phyloP scores from a whole-genome alignment of 2,329 filamentous ascomycete genomes.

The Aspergillus ibericus region DNA sequence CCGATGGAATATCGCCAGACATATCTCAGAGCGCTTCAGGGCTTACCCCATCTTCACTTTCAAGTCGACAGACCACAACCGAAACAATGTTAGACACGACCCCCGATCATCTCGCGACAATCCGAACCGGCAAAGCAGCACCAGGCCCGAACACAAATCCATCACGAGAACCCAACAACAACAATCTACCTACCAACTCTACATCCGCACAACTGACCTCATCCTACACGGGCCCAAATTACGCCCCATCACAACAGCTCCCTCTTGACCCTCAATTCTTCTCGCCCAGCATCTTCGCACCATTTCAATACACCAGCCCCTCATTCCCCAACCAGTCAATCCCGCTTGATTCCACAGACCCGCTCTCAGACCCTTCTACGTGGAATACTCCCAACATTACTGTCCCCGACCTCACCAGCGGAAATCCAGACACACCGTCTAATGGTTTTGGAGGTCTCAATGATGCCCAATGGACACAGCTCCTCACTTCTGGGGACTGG shows the following conservation, averaged over 20 bases:
- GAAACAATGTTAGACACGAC: background rate
- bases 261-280: background rate
- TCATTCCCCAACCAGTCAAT: constrained; percentile 17
- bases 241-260: background rate
- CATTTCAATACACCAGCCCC: constrained; percentile 7
- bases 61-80: background rate
- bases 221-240: constrained; percentile 5
- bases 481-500: constrained; percentile 23
- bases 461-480: constrained; percentile 39
- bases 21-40: background rate
- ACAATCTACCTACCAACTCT: constrained; percentile 11
- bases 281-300: background rate
- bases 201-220: constrained; percentile 9
- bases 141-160: constrained; percentile 34
- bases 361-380: constrained; percentile 4
- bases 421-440: constrained; percentile 20
- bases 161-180: constrained; percentile 31
- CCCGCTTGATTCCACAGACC: constrained; percentile 14
- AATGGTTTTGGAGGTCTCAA: constrained; percentile 29
- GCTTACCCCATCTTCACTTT: background rate
- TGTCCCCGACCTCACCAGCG: constrained; percentile 13
- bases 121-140: constrained; percentile 2
- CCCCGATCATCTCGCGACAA: background rate
- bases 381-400: constrained; percentile 28
- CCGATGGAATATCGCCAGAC: background rate